Conservation (phyloP, 345 rosid genomes). For the Odontarrhena argentea region DNA sequence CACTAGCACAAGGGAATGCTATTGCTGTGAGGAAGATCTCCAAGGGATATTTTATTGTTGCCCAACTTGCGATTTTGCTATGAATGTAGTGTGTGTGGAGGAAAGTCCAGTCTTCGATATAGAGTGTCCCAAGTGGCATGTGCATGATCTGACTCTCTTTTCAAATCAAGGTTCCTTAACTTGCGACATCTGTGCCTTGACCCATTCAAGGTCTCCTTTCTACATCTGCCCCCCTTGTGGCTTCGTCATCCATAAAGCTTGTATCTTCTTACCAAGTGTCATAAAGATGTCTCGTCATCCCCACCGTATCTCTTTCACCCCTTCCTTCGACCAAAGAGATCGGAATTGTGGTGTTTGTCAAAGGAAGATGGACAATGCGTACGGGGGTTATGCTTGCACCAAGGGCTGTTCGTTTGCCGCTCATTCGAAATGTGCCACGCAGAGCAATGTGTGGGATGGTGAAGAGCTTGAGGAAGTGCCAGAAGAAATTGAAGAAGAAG, state of each 20-base stretch:
- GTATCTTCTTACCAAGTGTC: background rate
- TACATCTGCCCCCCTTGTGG: background rate
- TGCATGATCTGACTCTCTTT: background rate
- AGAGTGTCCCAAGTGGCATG: background rate
- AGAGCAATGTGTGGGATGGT: background rate
- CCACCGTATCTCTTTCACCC: background rate
- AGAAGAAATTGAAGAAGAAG: slow-evolving; percentile 3
- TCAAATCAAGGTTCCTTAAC: background rate
- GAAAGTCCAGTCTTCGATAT: background rate
- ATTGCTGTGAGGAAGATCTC: too few species aligned
- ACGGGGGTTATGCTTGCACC: background rate
- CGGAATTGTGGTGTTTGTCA: background rate
- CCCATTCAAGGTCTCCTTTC: background rate
- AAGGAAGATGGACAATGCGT: background rate
- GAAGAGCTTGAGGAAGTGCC: background rate
- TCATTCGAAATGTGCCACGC: slow-evolving; percentile 2
- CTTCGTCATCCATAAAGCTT: background rate
- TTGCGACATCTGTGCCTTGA: background rate
- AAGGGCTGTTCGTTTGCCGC: background rate
- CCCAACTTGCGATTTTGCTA: background rate
- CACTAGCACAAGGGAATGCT: too few species aligned
- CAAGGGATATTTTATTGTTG: background rate
- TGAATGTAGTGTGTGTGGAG: background rate
- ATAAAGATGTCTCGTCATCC: background rate
- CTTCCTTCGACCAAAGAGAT: background rate